Evolutionary conservation across 148 eudicot species (phyloP).

Genomic region (Salicornia ramosissima): DNA sequence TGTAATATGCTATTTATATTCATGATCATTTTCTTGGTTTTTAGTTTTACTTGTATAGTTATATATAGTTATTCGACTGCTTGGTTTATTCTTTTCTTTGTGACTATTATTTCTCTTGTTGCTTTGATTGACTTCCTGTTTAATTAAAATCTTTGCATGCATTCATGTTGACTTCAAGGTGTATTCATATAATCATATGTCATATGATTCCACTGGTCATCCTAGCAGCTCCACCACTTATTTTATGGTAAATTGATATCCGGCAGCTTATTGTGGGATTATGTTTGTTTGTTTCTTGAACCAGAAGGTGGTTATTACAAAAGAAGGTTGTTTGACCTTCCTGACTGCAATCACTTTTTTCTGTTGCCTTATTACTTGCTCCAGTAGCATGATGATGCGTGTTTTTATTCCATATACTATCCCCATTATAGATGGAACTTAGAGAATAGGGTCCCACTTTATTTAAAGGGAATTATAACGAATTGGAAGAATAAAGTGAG

Average conservation of each 20-base stretch:
- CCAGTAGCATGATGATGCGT: not conserved
- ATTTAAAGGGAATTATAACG: no score
- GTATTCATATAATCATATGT: slow-evolving; percentile 6
- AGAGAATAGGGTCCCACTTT: no score
- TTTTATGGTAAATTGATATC: no score
- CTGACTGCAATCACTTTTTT: not conserved
- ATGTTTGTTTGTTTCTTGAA: not conserved
- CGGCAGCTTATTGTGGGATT: not conserved
- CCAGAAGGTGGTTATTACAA: no score
- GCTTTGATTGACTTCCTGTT: not conserved
- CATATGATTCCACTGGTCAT: not conserved
- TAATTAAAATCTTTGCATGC: not conserved
- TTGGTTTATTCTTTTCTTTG: not conserved
- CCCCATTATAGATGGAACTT: no score
- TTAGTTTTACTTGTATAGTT: not conserved
- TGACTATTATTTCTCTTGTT: not conserved
- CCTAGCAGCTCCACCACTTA: not conserved
- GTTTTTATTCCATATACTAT: not conserved
- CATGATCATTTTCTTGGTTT: not conserved
- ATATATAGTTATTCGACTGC: not conserved
- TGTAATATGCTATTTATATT: slow-evolving; percentile 32
- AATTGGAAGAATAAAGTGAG: no score
- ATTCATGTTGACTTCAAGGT: not conserved
- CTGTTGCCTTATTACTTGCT: not conserved
- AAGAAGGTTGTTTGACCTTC: not conserved